phyloP scores from a whole-genome alignment of 164 flowering plant species.

The Annona squamosa region DNA sequence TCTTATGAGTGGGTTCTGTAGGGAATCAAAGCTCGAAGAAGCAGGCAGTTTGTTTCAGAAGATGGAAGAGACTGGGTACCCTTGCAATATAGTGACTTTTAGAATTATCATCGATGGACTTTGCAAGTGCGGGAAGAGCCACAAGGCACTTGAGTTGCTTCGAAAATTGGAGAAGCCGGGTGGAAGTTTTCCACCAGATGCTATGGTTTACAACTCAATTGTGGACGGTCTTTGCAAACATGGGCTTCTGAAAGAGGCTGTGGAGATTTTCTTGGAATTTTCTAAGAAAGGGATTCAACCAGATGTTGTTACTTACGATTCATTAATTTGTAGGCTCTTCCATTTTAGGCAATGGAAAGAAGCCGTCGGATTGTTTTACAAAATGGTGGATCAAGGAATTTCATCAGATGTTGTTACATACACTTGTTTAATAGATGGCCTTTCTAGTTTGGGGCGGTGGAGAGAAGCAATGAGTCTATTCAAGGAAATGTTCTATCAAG shows the following conservation, averaged over 20 bases:
- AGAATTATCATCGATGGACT: slow-evolving; percentile 2
- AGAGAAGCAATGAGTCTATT: background rate
- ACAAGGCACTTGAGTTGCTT: slow-evolving; percentile 3
- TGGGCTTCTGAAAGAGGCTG: background rate
- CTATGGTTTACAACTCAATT: background rate
- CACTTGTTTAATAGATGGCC: too few relatives aligned
- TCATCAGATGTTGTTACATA: too few relatives aligned
- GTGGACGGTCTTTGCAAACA: background rate
- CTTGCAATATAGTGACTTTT: slow-evolving; percentile 1
- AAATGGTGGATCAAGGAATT: too few relatives aligned
- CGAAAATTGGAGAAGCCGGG: background rate
- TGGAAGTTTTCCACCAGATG: background rate
- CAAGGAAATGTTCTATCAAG: background rate
- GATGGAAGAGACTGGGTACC: background rate
- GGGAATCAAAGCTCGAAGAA: too few relatives aligned
- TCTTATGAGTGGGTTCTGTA: too few relatives aligned
- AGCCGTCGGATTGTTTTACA: too few relatives aligned
- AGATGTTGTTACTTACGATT: slow-evolving; percentile 5
- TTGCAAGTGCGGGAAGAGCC: background rate
- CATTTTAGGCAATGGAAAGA: too few relatives aligned
- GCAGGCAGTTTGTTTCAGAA: too few relatives aligned
- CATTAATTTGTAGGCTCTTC: background rate
- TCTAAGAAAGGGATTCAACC: background rate
- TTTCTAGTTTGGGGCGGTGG: too few relatives aligned
- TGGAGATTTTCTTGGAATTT: background rate